Evolutionary conservation across 257 asterid species (phyloP).

Genomic region (Rhazya stricta): DNA sequence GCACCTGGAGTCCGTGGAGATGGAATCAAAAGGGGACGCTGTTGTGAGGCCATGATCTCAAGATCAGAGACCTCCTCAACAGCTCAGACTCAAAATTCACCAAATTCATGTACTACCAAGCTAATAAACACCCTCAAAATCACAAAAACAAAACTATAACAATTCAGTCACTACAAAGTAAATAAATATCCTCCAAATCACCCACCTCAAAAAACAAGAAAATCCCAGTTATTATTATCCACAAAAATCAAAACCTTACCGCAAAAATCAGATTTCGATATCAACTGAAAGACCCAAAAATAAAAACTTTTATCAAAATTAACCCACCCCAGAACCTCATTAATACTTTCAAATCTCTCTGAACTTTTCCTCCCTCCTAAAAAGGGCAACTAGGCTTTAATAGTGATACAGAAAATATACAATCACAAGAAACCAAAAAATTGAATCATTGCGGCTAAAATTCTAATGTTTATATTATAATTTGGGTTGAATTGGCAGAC

Average conservation of each 20-base stretch:
- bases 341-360: background rate
- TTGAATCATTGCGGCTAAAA: conserved; percentile 7
- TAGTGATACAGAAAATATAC: background rate
- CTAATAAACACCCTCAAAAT: conserved; percentile 7
- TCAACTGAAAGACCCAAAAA: conserved; percentile 27
- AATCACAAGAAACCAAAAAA: background rate
- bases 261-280: conserved; percentile 29
- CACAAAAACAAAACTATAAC: background rate
- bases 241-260: conserved; percentile 11
- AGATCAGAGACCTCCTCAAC: conserved; percentile 32
- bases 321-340: background rate
- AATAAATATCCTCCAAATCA: conserved; percentile 10
- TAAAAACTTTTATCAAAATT: conserved; percentile 1
- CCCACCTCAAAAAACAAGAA: conserved; percentile 1
- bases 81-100: conserved; percentile 22
- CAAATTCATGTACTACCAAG: conserved; percentile 22
- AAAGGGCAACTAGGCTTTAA: background rate
- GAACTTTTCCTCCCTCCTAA: conserved; percentile 6
- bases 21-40: conserved; percentile 35
- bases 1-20: conserved; percentile 30
- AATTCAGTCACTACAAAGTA: conserved; percentile 6
- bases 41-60: conserved; percentile 39
- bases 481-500: conserved; percentile 3
- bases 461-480: background rate
- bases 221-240: conserved; percentile 13